A percentile compares a stretch with the other conserved stretches of the same genome.
These are phyloP conservation scores for Leishmania turanica DNA, from an alignment of 208 protist genomes.

Conservation along the genomic window DNA sequence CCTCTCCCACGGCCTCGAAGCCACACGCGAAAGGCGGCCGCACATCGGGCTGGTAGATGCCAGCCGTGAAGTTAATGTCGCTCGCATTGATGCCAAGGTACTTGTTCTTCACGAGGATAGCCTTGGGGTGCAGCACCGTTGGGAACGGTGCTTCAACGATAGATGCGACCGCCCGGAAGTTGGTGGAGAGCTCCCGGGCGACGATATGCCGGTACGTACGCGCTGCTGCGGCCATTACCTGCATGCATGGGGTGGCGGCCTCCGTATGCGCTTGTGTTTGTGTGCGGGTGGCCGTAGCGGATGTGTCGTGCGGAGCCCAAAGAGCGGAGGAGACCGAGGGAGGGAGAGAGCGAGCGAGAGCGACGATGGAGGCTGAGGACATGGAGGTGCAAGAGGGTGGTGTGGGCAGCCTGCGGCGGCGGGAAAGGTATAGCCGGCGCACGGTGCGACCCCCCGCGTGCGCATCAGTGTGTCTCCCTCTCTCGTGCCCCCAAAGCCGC, in stretches of 20 bases:
- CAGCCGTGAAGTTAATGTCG: conserved; percentile 90
- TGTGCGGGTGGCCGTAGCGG: background rate
- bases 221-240: conserved; percentile 16
- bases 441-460: background rate
- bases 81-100: conserved; percentile 91
- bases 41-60: conserved; percentile 77
- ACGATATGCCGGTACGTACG: conserved; percentile 66
- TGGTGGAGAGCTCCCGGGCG: conserved; percentile 57
- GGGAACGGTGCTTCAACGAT: conserved; percentile 48
- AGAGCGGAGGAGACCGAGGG: background rate
- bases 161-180: conserved; percentile 64
- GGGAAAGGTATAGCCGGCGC: background rate
- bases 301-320: background rate
- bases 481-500: background rate
- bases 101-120: conserved; percentile 74
- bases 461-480: background rate
- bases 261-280: background rate
- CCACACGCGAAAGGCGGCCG: conserved; percentile 84
- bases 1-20: conserved; percentile 85
- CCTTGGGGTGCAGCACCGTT: conserved; percentile 48
- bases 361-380: background rate
- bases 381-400: background rate
- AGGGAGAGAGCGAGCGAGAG: background rate
- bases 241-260: background rate
- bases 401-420: too few relatives aligned